A percentile compares a stretch with the other conserved stretches of the same genome.
Conservation (phyloP, 1,139 yeast species). For the Pichia kudriavzevii region DNA sequence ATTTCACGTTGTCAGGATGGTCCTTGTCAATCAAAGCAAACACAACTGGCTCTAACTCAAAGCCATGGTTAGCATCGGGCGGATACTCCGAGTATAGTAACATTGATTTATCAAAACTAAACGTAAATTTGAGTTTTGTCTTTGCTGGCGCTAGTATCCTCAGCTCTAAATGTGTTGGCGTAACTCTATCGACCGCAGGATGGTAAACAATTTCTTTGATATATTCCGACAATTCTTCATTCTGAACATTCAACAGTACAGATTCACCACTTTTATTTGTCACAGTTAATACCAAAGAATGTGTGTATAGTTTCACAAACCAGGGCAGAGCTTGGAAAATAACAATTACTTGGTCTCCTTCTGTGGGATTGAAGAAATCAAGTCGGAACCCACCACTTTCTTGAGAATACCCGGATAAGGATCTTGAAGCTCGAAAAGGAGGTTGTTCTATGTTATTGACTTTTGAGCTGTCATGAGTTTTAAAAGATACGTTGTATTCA, state of each 20-base stretch:
- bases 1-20: conserved; percentile 30
- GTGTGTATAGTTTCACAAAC: conserved; percentile 81
- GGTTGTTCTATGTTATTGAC: conserved; percentile 37
- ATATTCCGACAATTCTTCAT: conserved; percentile 28
- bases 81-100: conserved; percentile 88
- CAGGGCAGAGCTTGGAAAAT: conserved; percentile 88
- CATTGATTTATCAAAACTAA: conserved; percentile 81
- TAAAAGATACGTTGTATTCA: conserved; percentile 23
- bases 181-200: conserved; percentile 73
- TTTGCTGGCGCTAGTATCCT: conserved; percentile 55
- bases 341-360: conserved; percentile 40
- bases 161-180: conserved; percentile 82
- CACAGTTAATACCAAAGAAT: conserved; percentile 43
- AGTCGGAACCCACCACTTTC: conserved; percentile 87
- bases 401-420: conserved; percentile 86
- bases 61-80: conserved; percentile 98
- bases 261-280: conserved; percentile 13
- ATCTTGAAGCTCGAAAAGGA: conserved; percentile 71
- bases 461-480: conserved; percentile 23
- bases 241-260: conserved; percentile 18
- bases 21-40: conserved; percentile 41
- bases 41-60: conserved; percentile 87
- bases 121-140: conserved; percentile 55
- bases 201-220: conserved; percentile 53
- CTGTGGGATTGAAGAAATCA: conserved; percentile 60